These are phyloP conservation scores for Rusavskia elegans DNA, from an alignment of 495 filamentous ascomycete genomes.

Conservation along the genomic window DNA sequence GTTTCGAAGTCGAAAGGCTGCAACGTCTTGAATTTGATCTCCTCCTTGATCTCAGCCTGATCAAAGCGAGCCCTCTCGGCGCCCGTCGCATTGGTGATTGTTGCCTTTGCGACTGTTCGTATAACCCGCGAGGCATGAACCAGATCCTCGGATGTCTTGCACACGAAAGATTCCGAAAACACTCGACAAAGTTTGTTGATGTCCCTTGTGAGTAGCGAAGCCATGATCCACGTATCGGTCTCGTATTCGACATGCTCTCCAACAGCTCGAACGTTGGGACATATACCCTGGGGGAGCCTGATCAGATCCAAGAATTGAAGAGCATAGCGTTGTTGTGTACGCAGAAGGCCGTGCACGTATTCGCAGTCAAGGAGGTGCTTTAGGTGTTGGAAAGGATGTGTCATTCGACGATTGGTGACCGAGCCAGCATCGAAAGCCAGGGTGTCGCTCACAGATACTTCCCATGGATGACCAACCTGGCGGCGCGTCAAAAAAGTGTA, in stretches of 20 bases:
- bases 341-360: conserved; percentile 68
- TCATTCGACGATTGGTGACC: conserved; percentile 84
- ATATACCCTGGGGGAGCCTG: conserved; percentile 90
- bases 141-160: conserved; percentile 40
- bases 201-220: conserved; percentile 83
- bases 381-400: conserved; percentile 90
- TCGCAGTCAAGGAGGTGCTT: conserved; percentile 77
- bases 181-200: conserved; percentile 83
- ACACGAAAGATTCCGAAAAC: conserved; percentile 71
- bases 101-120: conserved; percentile 53
- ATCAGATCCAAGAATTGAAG: conserved; percentile 91
- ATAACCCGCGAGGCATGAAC: conserved; percentile 57
- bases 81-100: conserved; percentile 74
- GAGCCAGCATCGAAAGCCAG: conserved; percentile 86
- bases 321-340: conserved; percentile 71
- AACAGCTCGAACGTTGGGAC: conserved; percentile 79
- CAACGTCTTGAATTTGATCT: conserved; percentile 62
- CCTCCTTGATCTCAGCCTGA: conserved; percentile 76
- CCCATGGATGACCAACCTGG: conserved; percentile 83
- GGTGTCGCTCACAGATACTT: conserved; percentile 67
- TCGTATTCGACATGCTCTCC: conserved; percentile 97
- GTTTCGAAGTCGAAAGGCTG: conserved; percentile 65
- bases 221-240: conserved; percentile 94
- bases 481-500: conserved; percentile 95
- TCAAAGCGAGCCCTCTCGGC: conserved; percentile 75